Percentiles rank a stretch among this genome's conserved stretches.
Evolutionary conservation across 2,329 filamentous ascomycete genomes (phyloP).

Genomic region (Macroventuria anomochaeta): DNA sequence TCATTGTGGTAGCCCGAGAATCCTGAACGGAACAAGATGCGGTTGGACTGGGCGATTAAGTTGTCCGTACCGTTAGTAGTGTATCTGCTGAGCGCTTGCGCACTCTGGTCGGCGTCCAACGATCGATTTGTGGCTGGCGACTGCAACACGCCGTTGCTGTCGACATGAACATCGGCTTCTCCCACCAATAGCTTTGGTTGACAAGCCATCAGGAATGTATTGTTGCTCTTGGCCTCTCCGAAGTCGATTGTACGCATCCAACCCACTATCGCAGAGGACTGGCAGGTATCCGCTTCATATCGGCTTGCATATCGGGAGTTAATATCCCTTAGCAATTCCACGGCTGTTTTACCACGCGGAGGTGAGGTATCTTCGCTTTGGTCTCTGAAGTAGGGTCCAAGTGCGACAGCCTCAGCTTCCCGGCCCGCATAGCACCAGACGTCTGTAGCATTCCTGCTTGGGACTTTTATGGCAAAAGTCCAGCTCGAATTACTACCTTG

Average conservation of each 20-base stretch:
- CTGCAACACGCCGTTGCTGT: constrained; percentile 16
- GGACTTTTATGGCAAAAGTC: not conserved
- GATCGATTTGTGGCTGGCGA: not conserved
- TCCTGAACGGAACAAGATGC: constrained; percentile 19
- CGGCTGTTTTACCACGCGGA: not conserved
- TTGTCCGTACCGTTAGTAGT: constrained; percentile 25
- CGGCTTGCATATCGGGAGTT: too few species aligned
- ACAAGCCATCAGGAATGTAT: not conserved
- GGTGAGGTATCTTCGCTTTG: too few species aligned
- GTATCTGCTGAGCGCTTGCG: not conserved
- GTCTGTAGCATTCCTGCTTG: too few species aligned
- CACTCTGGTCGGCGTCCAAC: not conserved
- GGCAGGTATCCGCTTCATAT: constrained; percentile 22
- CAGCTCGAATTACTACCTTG: not conserved
- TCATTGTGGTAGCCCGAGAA: constrained; percentile 56
- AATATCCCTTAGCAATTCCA: too few species aligned
- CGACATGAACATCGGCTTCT: not conserved
- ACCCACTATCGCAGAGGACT: constrained; percentile 22
- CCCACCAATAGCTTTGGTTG: constrained; percentile 39
- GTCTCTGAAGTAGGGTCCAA: too few species aligned
- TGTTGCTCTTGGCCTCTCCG: not conserved
- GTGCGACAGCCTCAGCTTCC: too few species aligned
- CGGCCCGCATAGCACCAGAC: too few species aligned
- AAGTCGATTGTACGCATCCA: constrained; percentile 30
- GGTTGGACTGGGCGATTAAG: constrained; percentile 25